Evolutionary conservation across 306 rosid genomes (phyloP), one percentile per base, ranked within the genome.

Genomic region (Leucaena leucocephala): DNA sequence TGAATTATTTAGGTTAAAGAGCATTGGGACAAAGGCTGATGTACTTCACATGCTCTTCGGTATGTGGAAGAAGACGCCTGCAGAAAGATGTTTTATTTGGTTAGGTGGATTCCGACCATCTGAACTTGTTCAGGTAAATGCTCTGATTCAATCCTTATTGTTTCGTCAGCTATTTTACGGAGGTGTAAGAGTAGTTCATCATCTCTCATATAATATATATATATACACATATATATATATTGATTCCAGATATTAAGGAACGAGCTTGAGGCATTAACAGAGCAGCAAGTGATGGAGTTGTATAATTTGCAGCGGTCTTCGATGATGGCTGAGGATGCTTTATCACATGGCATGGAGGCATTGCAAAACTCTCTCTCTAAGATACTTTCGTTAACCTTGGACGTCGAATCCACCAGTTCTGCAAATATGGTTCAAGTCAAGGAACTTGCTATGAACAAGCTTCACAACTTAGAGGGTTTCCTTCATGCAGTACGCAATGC

Each of bases 41-140:
- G 97, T 94, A 34, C 90, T 94, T 75, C 98, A 94, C 88, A 89
- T 94, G 80, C 91, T 94, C 42, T 94, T 92, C 10, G 98, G 98
- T 58, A 84, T 90, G 89, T 94, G 98, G 98, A 90, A 80, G 82
- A 90, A 27, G 27, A 27, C 94, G 0, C 98, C 98, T 13, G 92
- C 91, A 0, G 97, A 94, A 82, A 89, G 98, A 80, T 94, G 92
- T 75, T 91, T 94, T 86, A 86, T 91, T 92, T 94, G 98, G 98
- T 76, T 91, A 3, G 98, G 98, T 21, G 98, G 98, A 27, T 27
- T 87, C 63, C 93, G 96, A 12, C 84, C 97, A 8, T 94, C 98
- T 3, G 98, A 94, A 84, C 87, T 94, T 80, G 94, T 94, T 36
- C 90, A 91, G 97, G 98, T 94, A 45, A 42, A 69, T 67, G 13